A percentile compares a stretch with the other conserved stretches of the same genome.
Conservation (phyloP, 2,329 filamentous ascomycete species). For the Fusarium goolgardi region DNA sequence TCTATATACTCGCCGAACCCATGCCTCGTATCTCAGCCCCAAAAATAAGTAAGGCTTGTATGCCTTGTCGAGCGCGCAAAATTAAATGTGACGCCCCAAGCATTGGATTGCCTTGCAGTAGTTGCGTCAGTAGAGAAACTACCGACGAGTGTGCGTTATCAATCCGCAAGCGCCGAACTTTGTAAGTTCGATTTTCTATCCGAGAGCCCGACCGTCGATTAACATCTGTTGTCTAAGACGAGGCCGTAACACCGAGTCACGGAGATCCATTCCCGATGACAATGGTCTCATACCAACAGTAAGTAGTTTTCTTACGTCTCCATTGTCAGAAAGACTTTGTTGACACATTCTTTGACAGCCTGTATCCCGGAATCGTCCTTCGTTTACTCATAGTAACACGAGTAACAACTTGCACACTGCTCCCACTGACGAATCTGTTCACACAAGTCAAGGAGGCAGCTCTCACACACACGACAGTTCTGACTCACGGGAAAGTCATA, state of each 20-base stretch:
- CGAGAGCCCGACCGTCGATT: background rate
- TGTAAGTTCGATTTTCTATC: background rate
- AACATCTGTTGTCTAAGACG: background rate
- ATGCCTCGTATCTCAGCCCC: conserved; percentile 1
- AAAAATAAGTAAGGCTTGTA: conserved; percentile 36
- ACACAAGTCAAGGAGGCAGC: background rate
- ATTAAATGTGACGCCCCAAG: conserved; percentile 37
- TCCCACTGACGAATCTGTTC: background rate
- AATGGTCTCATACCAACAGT: background rate
- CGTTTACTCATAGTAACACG: background rate
- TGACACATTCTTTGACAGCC: background rate
- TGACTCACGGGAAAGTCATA: background rate
- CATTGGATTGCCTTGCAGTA: conserved; percentile 28
- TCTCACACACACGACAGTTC: background rate
- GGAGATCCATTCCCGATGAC: fast-evolving
- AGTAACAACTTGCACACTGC: background rate
- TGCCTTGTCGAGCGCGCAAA: conserved; percentile 36
- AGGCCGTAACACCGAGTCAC: background rate
- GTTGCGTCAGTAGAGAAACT: conserved; percentile 27
- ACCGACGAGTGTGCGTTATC: conserved; percentile 16
- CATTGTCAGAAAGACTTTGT: background rate
- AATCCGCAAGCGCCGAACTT: conserved; percentile 26
- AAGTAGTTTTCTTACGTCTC: background rate
- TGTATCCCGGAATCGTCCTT: background rate
- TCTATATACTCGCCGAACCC: too few species aligned